phyloP scores from a whole-genome alignment of 805 yeast genomes.

The Ogataea thermomethanolica region DNA sequence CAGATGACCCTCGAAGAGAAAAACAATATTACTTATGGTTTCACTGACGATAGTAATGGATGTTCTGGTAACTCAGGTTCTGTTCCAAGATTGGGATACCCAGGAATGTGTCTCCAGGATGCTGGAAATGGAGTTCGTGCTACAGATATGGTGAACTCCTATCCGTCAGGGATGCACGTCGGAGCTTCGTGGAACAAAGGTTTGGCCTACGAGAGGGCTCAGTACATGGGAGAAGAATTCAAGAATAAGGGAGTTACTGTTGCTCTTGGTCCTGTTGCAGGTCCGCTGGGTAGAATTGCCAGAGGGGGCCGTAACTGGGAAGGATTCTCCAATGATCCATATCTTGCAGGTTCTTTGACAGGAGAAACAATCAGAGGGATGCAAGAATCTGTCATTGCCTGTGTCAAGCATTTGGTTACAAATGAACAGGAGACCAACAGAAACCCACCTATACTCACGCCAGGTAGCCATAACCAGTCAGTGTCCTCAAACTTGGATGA shows the following conservation, averaged over 20 bases:
- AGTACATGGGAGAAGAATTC: conserved; percentile 55
- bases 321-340: conserved; percentile 60
- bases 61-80: conserved; percentile 52
- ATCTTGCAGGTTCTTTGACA: conserved; percentile 53
- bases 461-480: conserved; percentile 39
- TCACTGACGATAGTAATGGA: conserved; percentile 3
- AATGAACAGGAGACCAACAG: conserved; percentile 63
- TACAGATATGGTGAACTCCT: conserved; percentile 53
- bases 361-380: conserved; percentile 51
- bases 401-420: conserved; percentile 55
- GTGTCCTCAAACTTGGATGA: conserved; percentile 51
- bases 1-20: conserved; percentile 57
- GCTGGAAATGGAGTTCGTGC: conserved; percentile 60
- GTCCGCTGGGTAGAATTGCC: conserved; percentile 60
- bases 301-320: conserved; percentile 68
- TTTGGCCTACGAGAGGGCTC: conserved; percentile 49
- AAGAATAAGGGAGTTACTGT: conserved; percentile 53
- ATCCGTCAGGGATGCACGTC: conserved; percentile 57
- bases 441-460: conserved; percentile 35
- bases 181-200: conserved; percentile 56
- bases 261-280: conserved; percentile 54
- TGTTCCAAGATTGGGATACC: conserved; percentile 55
- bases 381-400: conserved; percentile 58
- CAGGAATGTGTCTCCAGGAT: conserved; percentile 56
- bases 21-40: conserved; percentile 58